Conservation (phyloP, 2,329 filamentous ascomycete species). For the Fusarium sp. region DNA sequence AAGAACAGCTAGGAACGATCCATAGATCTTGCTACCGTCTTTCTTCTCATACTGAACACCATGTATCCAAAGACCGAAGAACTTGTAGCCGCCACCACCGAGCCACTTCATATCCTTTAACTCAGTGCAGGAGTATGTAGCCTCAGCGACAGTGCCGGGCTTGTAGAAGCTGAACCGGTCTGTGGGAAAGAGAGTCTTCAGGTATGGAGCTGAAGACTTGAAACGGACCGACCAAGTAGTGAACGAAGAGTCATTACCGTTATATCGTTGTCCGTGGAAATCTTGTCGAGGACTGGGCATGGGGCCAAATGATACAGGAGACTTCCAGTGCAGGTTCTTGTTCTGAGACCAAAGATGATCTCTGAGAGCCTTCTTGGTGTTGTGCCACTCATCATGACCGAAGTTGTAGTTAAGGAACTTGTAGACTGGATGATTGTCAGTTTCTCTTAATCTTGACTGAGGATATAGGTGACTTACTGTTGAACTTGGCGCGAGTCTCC, state of each 20-base stretch:
- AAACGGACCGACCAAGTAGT: conserved; percentile 59
- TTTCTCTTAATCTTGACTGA: fast-evolving
- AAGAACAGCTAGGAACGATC: conserved; percentile 65
- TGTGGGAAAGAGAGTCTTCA: conserved; percentile 59
- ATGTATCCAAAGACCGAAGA: conserved; percentile 70
- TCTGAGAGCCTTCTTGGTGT: conserved; percentile 20
- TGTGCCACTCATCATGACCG: conserved; percentile 34
- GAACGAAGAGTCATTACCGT: conserved; percentile 46
- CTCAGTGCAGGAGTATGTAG: conserved; percentile 54
- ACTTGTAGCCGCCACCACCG: conserved; percentile 66
- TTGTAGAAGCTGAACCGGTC: conserved; percentile 53
- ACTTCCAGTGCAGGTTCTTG: conserved; percentile 14
- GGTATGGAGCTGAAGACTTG: conserved; percentile 59
- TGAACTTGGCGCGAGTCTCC: conserved; percentile 46
- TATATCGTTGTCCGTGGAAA: not conserved
- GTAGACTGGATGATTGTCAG: not conserved
- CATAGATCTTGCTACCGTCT: conserved; percentile 58
- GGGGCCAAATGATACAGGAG: conserved; percentile 38
- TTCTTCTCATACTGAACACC: conserved; percentile 65
- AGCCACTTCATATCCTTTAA: conserved; percentile 68
- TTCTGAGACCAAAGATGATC: conserved; percentile 26
- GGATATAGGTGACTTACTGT: conserved; percentile 48
- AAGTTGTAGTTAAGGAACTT: conserved; percentile 33
- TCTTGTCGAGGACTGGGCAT: conserved; percentile 35
- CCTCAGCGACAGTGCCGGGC: conserved; percentile 56